Conservation (phyloP, 371 early-diverging fungal species). For the Zychaea mexicana region DNA sequence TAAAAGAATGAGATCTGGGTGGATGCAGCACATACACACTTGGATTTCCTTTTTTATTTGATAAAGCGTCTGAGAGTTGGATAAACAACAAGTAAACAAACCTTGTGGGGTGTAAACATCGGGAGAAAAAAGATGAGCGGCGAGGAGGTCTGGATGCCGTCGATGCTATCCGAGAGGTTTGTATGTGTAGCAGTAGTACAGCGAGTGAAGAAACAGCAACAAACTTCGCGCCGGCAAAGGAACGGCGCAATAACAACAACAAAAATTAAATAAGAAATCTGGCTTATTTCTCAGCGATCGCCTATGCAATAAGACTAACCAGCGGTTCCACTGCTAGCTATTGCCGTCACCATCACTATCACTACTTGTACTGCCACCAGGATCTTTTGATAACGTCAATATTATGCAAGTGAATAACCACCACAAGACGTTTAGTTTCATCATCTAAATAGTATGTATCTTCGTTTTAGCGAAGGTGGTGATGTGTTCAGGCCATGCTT, state of each 20-base stretch:
- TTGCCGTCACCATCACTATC: no score
- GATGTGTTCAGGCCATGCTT: not conserved
- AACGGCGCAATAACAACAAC: not conserved
- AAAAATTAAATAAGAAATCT: no score
- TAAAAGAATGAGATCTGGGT: not conserved
- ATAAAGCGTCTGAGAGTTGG: not conserved
- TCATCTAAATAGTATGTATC: not conserved
- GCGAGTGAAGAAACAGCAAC: conserved; percentile 2
- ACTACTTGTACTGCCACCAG: no score
- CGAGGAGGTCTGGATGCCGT: not conserved
- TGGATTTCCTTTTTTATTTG: not conserved
- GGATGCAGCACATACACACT: not conserved
- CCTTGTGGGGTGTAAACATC: not conserved
- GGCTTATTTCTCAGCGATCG: no score
- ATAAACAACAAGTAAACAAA: not conserved
- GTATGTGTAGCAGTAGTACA: not conserved
- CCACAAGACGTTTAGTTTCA: not conserved
- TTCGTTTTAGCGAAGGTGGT: no score
- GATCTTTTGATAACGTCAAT: no score
- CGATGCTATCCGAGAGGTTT: not conserved
- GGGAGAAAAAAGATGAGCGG: no score
- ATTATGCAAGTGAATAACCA: no score
- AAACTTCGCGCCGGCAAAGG: not conserved
- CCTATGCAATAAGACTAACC: no score
- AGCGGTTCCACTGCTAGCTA: no score